These are phyloP conservation scores for Aspergillus ochraceus DNA, from an alignment of 2,329 filamentous ascomycete genomes.

Conservation along the genomic window DNA sequence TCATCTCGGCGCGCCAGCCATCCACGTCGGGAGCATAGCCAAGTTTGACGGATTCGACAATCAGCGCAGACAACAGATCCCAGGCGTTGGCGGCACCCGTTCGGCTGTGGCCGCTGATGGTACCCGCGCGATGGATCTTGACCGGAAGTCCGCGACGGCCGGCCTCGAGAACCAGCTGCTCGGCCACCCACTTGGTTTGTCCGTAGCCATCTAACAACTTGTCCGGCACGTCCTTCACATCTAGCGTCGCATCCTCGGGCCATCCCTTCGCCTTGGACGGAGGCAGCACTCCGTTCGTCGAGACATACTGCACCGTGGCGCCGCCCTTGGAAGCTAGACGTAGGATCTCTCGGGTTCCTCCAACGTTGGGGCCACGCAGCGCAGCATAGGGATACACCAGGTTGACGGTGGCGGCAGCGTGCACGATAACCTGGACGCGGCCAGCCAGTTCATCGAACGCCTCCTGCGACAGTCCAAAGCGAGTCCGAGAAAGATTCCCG, in stretches of 20 bases:
- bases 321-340: conserved; percentile 67
- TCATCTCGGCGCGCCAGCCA: conserved; percentile 80
- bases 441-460: conserved; percentile 65
- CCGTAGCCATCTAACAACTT: conserved; percentile 73
- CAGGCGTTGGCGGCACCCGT: conserved; percentile 76
- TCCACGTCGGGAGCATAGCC: conserved; percentile 69
- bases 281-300: conserved; percentile 77
- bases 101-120: conserved; percentile 74
- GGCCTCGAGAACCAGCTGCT: conserved; percentile 71
- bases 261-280: conserved; percentile 65
- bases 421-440: conserved; percentile 71
- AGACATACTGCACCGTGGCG: conserved; percentile 75
- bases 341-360: conserved; percentile 74
- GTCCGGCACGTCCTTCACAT: conserved; percentile 66
- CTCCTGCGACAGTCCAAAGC: conserved; percentile 66
- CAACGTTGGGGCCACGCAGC: conserved; percentile 71
- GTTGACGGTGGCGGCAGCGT: conserved; percentile 76
- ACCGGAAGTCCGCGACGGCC: conserved; percentile 68
- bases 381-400: conserved; percentile 80
- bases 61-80: conserved; percentile 72
- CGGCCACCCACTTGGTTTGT: conserved; percentile 79
- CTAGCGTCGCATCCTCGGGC: conserved; percentile 67
- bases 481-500: conserved; percentile 68
- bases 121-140: conserved; percentile 71
- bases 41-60: conserved; percentile 74